Conservation (phyloP, 208 protist species). For the Leishmania tropica region DNA sequence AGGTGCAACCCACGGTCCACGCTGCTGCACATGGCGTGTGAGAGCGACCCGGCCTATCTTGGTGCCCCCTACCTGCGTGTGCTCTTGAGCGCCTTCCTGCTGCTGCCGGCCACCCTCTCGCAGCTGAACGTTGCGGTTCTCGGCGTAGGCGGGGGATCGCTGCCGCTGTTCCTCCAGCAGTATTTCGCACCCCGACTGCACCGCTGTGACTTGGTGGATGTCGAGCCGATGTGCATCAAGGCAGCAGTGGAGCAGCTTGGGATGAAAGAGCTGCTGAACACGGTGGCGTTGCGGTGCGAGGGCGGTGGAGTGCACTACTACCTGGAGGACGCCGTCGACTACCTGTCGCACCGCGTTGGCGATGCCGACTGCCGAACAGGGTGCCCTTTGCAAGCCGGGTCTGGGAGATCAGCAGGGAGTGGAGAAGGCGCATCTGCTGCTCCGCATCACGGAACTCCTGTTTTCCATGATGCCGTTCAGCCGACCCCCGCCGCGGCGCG, state of each 20-base stretch:
- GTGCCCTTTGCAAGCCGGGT: neutral
- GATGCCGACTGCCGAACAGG: neutral
- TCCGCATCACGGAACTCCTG: conserved; percentile 14
- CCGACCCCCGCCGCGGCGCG: neutral
- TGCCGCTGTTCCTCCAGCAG: conserved; percentile 76
- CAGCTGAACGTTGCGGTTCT: conserved; percentile 71
- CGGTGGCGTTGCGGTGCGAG: conserved; percentile 14
- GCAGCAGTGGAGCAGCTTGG: conserved; percentile 81
- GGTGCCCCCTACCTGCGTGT: conserved; percentile 81
- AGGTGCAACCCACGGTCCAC: conserved; percentile 66
- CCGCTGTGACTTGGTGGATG: conserved; percentile 78
- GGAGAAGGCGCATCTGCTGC: neutral
- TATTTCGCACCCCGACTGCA: conserved; percentile 59
- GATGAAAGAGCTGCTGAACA: conserved; percentile 51
- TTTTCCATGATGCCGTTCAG: conserved; percentile 1
- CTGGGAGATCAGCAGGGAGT: neutral
- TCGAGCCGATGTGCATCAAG: conserved; percentile 72
- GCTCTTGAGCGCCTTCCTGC: conserved; percentile 70
- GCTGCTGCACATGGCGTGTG: conserved; percentile 54
- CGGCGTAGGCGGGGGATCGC: conserved; percentile 77
- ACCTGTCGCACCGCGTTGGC: conserved; percentile 27
- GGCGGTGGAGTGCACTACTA: conserved; percentile 46
- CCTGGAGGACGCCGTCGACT: conserved; percentile 46
- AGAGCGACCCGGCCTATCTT: conserved; percentile 63
- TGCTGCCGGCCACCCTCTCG: conserved; percentile 51